Base-by-base conservation (phyloP, 345 rosid species). In the Lepidium aucheri region DNA sequence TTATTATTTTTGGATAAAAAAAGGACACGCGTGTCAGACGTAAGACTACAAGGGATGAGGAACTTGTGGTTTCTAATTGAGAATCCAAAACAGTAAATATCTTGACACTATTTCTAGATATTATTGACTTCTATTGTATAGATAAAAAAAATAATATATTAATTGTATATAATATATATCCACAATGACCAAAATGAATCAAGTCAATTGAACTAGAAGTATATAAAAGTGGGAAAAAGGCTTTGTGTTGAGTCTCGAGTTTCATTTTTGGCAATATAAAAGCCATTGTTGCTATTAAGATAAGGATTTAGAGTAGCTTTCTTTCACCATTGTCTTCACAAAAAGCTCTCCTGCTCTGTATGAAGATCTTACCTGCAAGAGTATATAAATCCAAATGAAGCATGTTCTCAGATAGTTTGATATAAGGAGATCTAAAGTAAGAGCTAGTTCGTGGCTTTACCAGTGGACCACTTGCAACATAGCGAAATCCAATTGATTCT, bases 401-500 rank as follows among this genome's bases (percentile, higher is more conserved):
- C 18, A 53, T 45, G 70, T 18, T 44, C 3, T 24, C 8, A 35
- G 30, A 42, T 42, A n/a, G 2, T 2, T 53, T 18, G 14, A 30
- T 32, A 33, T 26, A 5, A 17, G 28, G 12, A 34, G 8, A 47
- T 42, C 0, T 0, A 60, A 8, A 12, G 40, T 22, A 56, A 65
- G 55, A 43, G 50, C 4, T 59, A 2, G 62, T 61, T 59, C 0
- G 67, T 35, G 41, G 38, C 15, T 78, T 85, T 88, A 94, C 99
- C 92, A 91, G 53, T 41, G 99, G 99, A 3, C 99, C 97, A 33
- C 99, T 94, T 33, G 99, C 96, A 42, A 94, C 93, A 73, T 88
- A 94, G 4, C 91, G 93, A 67, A 94, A 94, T 55, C 99, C 99
- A 12, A 87, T 83, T 10, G 97, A 84, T 78, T 94, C 99, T 68